Conservation (phyloP, 78 protist species). For the Dictyostelium firmibasis region DNA sequence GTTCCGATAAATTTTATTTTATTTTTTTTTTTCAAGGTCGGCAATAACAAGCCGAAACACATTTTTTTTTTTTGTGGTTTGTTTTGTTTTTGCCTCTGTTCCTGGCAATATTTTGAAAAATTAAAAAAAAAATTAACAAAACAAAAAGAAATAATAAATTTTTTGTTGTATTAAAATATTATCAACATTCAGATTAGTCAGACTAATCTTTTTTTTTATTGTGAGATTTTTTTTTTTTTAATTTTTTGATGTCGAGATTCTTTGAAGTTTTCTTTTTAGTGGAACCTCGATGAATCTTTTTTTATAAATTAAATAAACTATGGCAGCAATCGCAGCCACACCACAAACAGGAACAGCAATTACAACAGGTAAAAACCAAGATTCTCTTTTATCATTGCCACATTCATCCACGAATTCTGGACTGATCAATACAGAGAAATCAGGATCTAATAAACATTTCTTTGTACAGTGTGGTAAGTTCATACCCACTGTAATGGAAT, state of each 20-base stretch:
- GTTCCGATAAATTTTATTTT: no score
- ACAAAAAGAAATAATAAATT: no score
- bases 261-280: not conserved
- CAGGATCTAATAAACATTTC: not conserved
- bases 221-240: no score
- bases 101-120: no score
- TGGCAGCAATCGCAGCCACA: not conserved
- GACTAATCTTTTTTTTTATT: no score
- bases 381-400: not conserved
- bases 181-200: no score
- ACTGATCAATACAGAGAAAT: not conserved
- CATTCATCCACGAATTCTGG: not conserved
- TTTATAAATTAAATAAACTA: not conserved
- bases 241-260: not conserved
- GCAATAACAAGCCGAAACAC: no score
- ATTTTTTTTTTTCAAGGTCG: no score
- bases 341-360: not conserved
- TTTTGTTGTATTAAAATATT: no score
- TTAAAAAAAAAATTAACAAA: no score
- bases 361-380: slow-evolving; percentile 34
- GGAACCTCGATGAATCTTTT: not conserved
- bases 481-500: not conserved
- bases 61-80: no score
- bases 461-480: not conserved
- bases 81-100: no score